Conservation (phyloP, 2,329 filamentous ascomycete genomes). For the Zasmidium angulare region DNA sequence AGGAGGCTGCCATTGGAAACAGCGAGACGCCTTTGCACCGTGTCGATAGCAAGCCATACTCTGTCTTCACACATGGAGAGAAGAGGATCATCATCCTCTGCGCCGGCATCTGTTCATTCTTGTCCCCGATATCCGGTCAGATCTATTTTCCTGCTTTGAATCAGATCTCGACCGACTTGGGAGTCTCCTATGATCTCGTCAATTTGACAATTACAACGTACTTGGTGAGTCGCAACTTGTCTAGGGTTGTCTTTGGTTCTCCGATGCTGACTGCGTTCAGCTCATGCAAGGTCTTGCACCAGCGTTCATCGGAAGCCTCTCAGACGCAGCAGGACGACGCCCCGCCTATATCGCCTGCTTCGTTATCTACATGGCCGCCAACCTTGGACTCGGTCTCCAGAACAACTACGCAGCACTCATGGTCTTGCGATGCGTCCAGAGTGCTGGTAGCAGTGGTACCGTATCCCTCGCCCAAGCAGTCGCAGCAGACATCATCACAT, state of each 20-base stretch:
- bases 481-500: slow-evolving; percentile 35
- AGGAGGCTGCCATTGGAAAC: background rate
- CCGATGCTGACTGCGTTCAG: background rate
- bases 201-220: slow-evolving; percentile 41
- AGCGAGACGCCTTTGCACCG: background rate
- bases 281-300: slow-evolving; percentile 48
- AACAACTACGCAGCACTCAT: slow-evolving; percentile 42
- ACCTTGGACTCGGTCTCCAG: slow-evolving; percentile 42
- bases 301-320: slow-evolving; percentile 42
- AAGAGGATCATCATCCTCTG: slow-evolving; percentile 19
- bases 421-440: slow-evolving; percentile 44
- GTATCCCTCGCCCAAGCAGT: slow-evolving; percentile 30
- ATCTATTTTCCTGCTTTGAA: slow-evolving; percentile 50
- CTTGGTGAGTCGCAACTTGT: background rate
- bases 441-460: background rate
- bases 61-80: slow-evolving; percentile 18
- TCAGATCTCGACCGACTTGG: slow-evolving; percentile 41
- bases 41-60: slow-evolving; percentile 20
- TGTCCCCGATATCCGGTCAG: slow-evolving; percentile 52
- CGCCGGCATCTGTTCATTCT: slow-evolving; percentile 33
- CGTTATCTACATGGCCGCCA: slow-evolving; percentile 41
- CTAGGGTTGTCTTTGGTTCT: background rate
- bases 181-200: slow-evolving; percentile 37
- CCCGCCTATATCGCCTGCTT: slow-evolving; percentile 41
- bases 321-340: slow-evolving; percentile 44